Evolutionary conservation across 805 yeast species (phyloP).

Genomic region (Starmerella ratchasimensis): DNA sequence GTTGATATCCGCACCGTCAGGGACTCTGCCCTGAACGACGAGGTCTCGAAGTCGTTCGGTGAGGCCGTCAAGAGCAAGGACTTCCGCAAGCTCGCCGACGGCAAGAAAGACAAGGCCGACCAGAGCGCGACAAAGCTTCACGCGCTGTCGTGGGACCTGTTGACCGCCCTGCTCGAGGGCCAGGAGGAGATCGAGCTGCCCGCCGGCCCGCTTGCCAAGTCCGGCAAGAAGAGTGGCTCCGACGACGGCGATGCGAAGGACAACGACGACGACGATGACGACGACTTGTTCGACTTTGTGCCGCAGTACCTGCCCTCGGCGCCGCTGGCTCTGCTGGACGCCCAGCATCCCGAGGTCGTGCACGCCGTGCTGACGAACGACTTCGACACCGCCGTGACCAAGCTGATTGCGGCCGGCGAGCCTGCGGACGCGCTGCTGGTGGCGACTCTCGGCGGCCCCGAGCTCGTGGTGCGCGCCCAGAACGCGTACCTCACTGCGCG

Average conservation of each 20-base stretch:
- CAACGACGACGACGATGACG: slow-evolving; percentile 21
- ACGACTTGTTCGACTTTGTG: slow-evolving; percentile 30
- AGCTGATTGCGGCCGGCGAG: slow-evolving; percentile 48
- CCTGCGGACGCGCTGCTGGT: slow-evolving; percentile 70
- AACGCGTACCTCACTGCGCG: slow-evolving; percentile 54
- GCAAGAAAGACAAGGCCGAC: slow-evolving; percentile 25
- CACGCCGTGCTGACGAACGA: slow-evolving; percentile 48
- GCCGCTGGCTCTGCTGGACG: slow-evolving; percentile 23
- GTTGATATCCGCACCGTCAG: slow-evolving; percentile 32
- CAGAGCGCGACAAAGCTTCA: too few species aligned
- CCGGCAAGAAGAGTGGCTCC: too few species aligned
- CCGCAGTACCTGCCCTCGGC: slow-evolving; percentile 25
- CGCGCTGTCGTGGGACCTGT: slow-evolving; percentile 25
- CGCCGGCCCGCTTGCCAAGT: slow-evolving; percentile 14
- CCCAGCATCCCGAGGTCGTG: slow-evolving; percentile 27
- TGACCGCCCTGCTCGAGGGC: slow-evolving; percentile 18
- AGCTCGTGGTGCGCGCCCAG: slow-evolving; percentile 51
- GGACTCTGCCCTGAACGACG: slow-evolving; percentile 17
- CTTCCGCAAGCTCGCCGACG: slow-evolving; percentile 22
- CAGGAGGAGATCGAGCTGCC: slow-evolving; percentile 8
- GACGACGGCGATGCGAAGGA: slow-evolving; percentile 11
- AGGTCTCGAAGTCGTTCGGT: slow-evolving; percentile 30
- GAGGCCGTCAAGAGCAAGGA: slow-evolving; percentile 38
- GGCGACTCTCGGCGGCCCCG: slow-evolving; percentile 34
- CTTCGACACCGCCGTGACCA: slow-evolving; percentile 49